Evolutionary conservation across 2,329 filamentous ascomycete species (phyloP), one percentile per base, ranked within the genome.

Genomic region (Amesomyces nigricolor): DNA sequence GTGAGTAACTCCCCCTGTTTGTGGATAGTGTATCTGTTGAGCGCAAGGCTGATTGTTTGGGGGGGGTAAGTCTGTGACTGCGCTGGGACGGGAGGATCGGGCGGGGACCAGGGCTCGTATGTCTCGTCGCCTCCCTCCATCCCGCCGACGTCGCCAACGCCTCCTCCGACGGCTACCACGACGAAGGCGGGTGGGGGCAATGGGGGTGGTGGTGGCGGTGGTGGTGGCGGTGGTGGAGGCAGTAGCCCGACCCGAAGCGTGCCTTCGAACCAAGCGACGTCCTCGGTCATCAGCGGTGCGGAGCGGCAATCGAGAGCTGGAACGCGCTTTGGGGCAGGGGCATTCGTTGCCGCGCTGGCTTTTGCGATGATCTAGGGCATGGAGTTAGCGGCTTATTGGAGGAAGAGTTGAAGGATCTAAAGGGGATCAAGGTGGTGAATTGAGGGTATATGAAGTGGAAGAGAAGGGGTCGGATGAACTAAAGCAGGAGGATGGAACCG

Each of bases 1-100:
- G 66, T 68, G 30, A 54, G 65, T 56, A n/a, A 44, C 2, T n/a
- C n/a, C 8, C 17, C 14, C 37, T n/a, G 17, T 30, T 9, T 14
- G 17, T 19, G 13, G 46, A 30, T 26, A 26, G 22, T 2, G 22
- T 35, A 10, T 13, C 19, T 38, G 14, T 17, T 17, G 26, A 16
- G 8, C 9, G n/a, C 26, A 6, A 42, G 35, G 17, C 7, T 40
- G 47, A 40, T 26, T 48, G 32, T 14, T 5, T 51, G 14, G 16
- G 14, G 22, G 19, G 6, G 13, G 7, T 19, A 10, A 56, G 53
- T 35, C 14, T 45, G 53, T 29, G 48, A 42, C 14, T 47, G 40
- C 39, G 53, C 44, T 9, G 8, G 16, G 6, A 9, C n/a, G 22
- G 22, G 22, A 32, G 48, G 43, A 14, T 47, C 44, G 19, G 37